These are phyloP conservation scores for Ophiostoma tasmaniense DNA, from an alignment of 2,329 filamentous ascomycete species.

Conservation along the genomic window DNA sequence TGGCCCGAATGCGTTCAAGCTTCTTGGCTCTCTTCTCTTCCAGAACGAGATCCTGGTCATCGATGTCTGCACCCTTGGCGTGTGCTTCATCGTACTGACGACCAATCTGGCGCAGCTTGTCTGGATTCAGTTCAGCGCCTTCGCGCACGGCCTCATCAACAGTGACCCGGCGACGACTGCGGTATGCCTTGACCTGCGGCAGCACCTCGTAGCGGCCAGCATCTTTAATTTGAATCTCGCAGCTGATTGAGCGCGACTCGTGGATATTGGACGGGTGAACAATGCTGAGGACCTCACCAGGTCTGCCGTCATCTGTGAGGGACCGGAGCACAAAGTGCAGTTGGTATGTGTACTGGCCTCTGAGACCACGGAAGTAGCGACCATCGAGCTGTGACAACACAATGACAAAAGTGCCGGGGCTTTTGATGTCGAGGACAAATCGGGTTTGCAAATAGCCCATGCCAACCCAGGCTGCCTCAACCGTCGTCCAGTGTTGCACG, in stretches of 20 bases:
- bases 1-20: neutral
- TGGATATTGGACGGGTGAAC: constrained; percentile 26
- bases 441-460: constrained; percentile 37
- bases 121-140: constrained; percentile 38
- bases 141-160: constrained; percentile 53
- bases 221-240: constrained; percentile 59
- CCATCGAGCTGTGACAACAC: constrained; percentile 39
- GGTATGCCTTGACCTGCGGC: constrained; percentile 55
- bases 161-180: constrained; percentile 36
- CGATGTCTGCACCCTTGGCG: constrained; percentile 26
- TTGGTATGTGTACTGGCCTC: constrained; percentile 36
- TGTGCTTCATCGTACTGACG: constrained; percentile 54
- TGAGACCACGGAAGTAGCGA: constrained; percentile 38
- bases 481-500: constrained; percentile 36
- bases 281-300: constrained; percentile 22
- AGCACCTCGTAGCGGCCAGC: constrained; percentile 60
- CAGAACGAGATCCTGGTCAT: constrained; percentile 17
- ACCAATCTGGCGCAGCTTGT: constrained; percentile 55
- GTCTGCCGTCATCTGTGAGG: constrained; percentile 12
- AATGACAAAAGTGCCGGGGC: constrained; percentile 35
- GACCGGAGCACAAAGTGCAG: constrained; percentile 38
- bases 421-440: constrained; percentile 36
- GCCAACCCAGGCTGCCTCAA: constrained; percentile 36
- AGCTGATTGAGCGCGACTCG: constrained; percentile 50
- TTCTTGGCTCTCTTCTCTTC: constrained; percentile 7